A percentile compares a stretch with the other conserved stretches of the same genome.
Evolutionary conservation across 495 filamentous ascomycete species (phyloP).

Genomic region (Hyphodiscus hymeniophilus): DNA sequence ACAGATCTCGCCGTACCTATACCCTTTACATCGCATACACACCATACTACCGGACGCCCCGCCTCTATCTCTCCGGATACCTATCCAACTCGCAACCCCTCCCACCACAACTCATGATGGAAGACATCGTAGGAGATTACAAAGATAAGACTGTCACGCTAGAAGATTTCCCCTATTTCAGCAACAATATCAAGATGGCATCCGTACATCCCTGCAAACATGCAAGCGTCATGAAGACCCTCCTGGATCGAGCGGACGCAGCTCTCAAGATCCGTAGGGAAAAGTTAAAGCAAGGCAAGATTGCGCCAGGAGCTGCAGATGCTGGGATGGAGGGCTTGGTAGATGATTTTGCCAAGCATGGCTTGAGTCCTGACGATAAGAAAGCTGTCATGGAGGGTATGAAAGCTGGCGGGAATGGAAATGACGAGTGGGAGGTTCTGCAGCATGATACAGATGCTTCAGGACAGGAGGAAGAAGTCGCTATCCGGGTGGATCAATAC

Average conservation of each 20-base stretch:
- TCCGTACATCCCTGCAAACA: conserved; percentile 91
- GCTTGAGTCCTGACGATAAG: conserved; percentile 34
- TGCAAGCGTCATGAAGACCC: conserved; percentile 93
- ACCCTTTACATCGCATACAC: conserved; percentile 97
- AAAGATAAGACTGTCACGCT: conserved; percentile 99
- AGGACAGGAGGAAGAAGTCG: conserved; percentile 66
- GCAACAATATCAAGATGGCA: conserved; percentile 82
- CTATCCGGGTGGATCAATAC: conserved; percentile 95
- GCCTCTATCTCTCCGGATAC: conserved; percentile 92
- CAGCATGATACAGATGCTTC: conserved; percentile 48
- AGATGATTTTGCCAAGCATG: conserved; percentile 47
- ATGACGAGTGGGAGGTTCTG: conserved; percentile 79
- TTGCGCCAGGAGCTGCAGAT: conserved; percentile 26
- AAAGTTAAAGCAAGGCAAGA: conserved; percentile 54
- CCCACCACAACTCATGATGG: conserved; percentile 89
- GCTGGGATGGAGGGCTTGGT: conserved; percentile 48
- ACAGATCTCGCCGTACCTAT: conserved; percentile 80
- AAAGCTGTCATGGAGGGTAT: conserved; percentile 21
- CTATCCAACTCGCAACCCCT: conserved; percentile 74
- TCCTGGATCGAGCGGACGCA: conserved; percentile 90
- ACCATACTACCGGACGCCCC: conserved; percentile 92
- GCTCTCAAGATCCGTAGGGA: conserved; percentile 82
- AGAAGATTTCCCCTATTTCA: conserved; percentile 93
- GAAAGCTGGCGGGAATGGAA: conserved; percentile 33
- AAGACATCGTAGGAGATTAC: conserved; percentile 98